These are phyloP conservation scores for Zasmidium angulare DNA, from an alignment of 2,329 filamentous ascomycete genomes.

Conservation along the genomic window DNA sequence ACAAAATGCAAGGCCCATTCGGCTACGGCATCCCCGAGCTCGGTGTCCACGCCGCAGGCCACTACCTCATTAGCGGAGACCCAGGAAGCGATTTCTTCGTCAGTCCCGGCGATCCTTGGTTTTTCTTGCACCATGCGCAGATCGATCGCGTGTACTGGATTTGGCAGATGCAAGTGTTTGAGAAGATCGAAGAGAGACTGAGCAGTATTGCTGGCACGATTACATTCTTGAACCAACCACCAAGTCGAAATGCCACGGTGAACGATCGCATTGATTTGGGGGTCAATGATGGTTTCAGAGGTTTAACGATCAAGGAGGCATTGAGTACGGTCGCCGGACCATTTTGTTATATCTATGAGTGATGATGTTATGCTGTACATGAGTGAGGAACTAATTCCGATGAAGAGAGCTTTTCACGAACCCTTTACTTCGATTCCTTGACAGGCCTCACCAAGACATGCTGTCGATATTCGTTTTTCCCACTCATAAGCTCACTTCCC, in stretches of 20 bases:
- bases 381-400: too few relatives aligned
- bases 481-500: neutral
- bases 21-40: slow-evolving; percentile 1
- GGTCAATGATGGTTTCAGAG: slow-evolving; percentile 10
- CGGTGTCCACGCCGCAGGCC: slow-evolving; percentile 44
- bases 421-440: neutral
- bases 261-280: slow-evolving; percentile 15
- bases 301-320: slow-evolving; percentile 10
- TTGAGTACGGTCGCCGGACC: slow-evolving; percentile 10
- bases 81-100: slow-evolving; percentile 41
- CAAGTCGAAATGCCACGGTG: slow-evolving; percentile 6
- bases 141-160: slow-evolving; percentile 47
- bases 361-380: neutral
- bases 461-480: neutral
- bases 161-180: slow-evolving; percentile 49
- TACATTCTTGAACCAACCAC: slow-evolving; percentile 11
- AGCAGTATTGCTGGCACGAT: slow-evolving; percentile 12
- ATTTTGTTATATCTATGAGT: slow-evolving; percentile 22
- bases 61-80: slow-evolving; percentile 47
- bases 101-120: slow-evolving; percentile 48
- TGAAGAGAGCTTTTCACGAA: too few relatives aligned
- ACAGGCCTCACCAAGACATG: neutral
- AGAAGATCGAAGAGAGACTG: slow-evolving; percentile 26
- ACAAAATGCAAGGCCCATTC: slow-evolving; percentile 15
- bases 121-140: slow-evolving; percentile 51